These are phyloP conservation scores for Sanghuangporus weigelae DNA, from an alignment of 1,284 basidiomycete species.

Conservation along the genomic window DNA sequence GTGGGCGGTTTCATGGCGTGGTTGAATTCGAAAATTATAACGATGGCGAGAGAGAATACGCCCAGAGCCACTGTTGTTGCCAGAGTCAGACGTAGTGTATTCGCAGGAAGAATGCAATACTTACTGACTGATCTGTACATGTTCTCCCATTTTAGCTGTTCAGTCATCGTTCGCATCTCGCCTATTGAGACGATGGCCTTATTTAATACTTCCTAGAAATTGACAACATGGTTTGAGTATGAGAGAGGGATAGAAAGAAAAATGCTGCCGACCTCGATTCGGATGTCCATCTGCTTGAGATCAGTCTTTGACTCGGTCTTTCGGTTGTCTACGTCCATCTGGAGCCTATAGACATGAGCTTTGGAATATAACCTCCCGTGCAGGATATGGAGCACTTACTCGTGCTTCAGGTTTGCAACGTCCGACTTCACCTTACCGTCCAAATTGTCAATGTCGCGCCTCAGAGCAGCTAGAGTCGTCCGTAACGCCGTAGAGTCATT, in stretches of 20 bases:
- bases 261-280: conserved; percentile 69
- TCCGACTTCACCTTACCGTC: conserved; percentile 95
- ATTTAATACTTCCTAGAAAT: conserved; percentile 72
- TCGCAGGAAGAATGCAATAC: conserved; percentile 25
- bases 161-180: conserved; percentile 82
- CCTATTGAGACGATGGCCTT: conserved; percentile 82
- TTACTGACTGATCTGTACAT: conserved; percentile 81
- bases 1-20: conserved; percentile 29
- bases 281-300: conserved; percentile 81
- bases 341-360: background rate
- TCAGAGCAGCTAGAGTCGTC: conserved; percentile 68
- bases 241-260: background rate
- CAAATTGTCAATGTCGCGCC: conserved; percentile 85
- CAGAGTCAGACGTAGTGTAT: background rate
- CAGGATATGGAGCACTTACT: conserved; percentile 46
- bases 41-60: conserved; percentile 59
- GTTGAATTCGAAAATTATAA: conserved; percentile 63
- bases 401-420: conserved; percentile 84
- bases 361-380: background rate
- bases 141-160: conserved; percentile 89
- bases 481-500: conserved; percentile 84
- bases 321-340: conserved; percentile 78
- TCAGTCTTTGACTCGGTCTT: conserved; percentile 93
- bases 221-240: background rate
- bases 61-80: conserved; percentile 47